Evolutionary conservation across 1,284 basidiomycete species (phyloP).

Genomic region (Cystobasidium sp.): DNA sequence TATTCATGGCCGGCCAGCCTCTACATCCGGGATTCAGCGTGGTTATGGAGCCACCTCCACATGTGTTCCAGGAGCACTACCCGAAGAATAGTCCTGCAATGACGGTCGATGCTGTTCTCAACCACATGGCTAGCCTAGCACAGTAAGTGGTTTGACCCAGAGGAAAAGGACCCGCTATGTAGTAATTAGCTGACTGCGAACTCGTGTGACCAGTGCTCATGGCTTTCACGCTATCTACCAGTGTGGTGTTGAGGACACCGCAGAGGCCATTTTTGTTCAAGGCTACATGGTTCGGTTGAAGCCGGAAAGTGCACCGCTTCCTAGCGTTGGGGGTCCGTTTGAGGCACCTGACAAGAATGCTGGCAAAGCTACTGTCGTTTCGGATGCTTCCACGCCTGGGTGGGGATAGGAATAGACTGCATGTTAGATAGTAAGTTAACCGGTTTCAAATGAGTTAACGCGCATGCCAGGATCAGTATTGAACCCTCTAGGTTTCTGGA

Average conservation of each 20-base stretch:
- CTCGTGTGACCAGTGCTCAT: not conserved
- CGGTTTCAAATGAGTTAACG: too few species aligned
- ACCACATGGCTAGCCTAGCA: constrained; percentile 11
- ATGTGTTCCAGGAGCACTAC: constrained; percentile 26
- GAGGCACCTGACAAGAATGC: constrained; percentile 1
- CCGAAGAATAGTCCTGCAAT: constrained; percentile 25
- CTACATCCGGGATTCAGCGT: constrained; percentile 13
- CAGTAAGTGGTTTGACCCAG: constrained; percentile 10
- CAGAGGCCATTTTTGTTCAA: constrained; percentile 20
- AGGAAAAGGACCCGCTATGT: too few species aligned
- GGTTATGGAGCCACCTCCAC: constrained; percentile 4
- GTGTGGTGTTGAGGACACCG: not conserved
- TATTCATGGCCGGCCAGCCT: constrained; percentile 23
- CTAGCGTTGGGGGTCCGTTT: constrained; percentile 1
- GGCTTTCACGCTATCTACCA: constrained; percentile 33
- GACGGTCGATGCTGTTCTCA: constrained; percentile 16
- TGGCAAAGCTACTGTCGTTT: constrained; percentile 23
- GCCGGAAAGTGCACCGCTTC: not conserved
- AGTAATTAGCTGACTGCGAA: too few species aligned
- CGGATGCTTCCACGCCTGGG: constrained; percentile 28
- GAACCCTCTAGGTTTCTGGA: too few species aligned
- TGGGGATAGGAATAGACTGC: not conserved
- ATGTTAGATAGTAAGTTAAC: not conserved
- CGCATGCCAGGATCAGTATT: too few species aligned
- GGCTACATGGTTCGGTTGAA: constrained; percentile 28